phyloP scores from a whole-genome alignment of 1,139 yeast species.

The Spathaspora jeffriesii region DNA sequence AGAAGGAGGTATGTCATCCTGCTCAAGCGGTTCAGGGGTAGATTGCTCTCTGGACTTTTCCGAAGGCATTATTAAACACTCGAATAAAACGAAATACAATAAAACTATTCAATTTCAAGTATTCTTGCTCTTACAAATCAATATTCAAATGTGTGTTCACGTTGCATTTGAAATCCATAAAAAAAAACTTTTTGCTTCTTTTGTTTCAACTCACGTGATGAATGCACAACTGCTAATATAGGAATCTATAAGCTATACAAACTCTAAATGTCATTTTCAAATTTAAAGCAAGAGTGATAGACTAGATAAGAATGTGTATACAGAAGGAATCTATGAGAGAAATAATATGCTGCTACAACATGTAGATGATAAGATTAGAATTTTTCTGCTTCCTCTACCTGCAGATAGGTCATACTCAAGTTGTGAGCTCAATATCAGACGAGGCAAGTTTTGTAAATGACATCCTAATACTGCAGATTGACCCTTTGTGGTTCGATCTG shows the following conservation, averaged over 20 bases:
- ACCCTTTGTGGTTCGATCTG: too few species aligned
- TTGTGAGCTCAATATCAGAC: too few species aligned
- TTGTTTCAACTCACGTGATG: neutral
- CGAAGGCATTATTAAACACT: conserved; percentile 7
- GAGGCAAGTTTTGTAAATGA: too few species aligned
- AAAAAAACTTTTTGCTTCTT: neutral
- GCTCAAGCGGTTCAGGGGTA: conserved; percentile 2
- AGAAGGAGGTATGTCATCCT: conserved; percentile 36
- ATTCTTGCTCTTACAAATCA: neutral
- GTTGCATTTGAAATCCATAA: neutral
- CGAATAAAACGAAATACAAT: neutral
- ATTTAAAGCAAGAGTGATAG: neutral
- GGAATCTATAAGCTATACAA: neutral
- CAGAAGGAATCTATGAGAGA: too few species aligned
- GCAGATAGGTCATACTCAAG: too few species aligned
- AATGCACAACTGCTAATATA: neutral
- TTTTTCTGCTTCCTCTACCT: too few species aligned
- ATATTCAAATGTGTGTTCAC: neutral
- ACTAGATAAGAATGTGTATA: too few species aligned
- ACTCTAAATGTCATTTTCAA: neutral
- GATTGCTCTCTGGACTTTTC: conserved; percentile 9
- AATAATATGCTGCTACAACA: neutral
- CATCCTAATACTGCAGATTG: too few species aligned
- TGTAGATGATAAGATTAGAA: too few species aligned
- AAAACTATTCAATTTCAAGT: neutral